A percentile compares a stretch with the other conserved stretches of the same genome.
Evolutionary conservation across 768 basidiomycete genomes (phyloP).

Genomic region (Lentinula lateritia): DNA sequence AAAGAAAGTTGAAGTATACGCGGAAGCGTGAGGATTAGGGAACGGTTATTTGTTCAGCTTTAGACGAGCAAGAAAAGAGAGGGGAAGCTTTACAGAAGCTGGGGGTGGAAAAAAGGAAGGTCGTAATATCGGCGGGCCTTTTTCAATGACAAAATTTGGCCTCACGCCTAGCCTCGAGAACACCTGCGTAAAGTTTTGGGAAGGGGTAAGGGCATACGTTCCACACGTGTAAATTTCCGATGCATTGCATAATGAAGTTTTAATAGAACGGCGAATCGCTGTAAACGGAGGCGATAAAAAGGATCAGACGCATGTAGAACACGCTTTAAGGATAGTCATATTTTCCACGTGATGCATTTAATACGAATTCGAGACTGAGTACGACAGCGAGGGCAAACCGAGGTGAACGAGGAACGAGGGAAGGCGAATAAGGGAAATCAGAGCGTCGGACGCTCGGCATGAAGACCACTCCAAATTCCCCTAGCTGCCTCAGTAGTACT

Average conservation of each 20-base stretch:
- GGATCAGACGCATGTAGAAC: slow-evolving; percentile 13
- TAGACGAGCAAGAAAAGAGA: slow-evolving; percentile 15
- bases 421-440: slow-evolving; percentile 20
- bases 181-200: slow-evolving; percentile 1
- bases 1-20: slow-evolving; percentile 23
- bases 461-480: slow-evolving; percentile 88
- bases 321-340: background rate
- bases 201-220: slow-evolving; percentile 1
- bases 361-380: background rate
- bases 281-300: slow-evolving; percentile 7
- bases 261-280: slow-evolving; percentile 8
- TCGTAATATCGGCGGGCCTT: background rate
- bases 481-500: slow-evolving; percentile 76
- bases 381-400: slow-evolving; percentile 6
- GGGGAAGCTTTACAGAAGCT: background rate
- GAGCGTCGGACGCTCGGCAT: slow-evolving; percentile 61
- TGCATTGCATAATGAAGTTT: background rate
- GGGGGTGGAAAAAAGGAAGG: slow-evolving; percentile 5
- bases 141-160: background rate
- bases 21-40: slow-evolving; percentile 14
- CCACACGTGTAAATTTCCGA: slow-evolving; percentile 8
- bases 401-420: slow-evolving; percentile 10
- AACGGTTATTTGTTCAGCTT: slow-evolving; percentile 10
- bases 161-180: slow-evolving; percentile 6
- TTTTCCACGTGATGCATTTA: slow-evolving; percentile 7